Conservation (phyloP, 192 early-diverging fungal species). For the Gigaspora rosea region DNA sequence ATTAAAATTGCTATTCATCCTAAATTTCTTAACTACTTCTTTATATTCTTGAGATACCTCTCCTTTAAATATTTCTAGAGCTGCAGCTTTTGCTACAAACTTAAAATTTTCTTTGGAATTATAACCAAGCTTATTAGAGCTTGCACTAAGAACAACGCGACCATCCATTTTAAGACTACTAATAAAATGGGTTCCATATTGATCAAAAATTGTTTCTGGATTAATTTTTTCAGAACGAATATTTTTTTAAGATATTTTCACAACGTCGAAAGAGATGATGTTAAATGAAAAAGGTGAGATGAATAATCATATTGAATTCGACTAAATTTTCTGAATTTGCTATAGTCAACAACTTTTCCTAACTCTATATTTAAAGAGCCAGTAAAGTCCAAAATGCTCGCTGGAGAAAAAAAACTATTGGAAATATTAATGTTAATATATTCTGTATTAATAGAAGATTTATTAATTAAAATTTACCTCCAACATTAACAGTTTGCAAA, state of each 20-base stretch:
- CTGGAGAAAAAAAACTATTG: not conserved
- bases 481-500: not conserved
- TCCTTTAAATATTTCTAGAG: not conserved
- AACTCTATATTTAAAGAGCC: slow-evolving; percentile 4
- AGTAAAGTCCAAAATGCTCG: not conserved
- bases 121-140: too few relatives aligned
- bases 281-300: slow-evolving; percentile 14
- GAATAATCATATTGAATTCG: slow-evolving; percentile 18
- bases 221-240: slow-evolving; percentile 8
- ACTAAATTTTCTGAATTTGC: slow-evolving; percentile 1
- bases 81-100: not conserved
- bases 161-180: too few relatives aligned
- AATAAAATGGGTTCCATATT: too few relatives aligned
- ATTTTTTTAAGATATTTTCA: not conserved
- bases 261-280: not conserved
- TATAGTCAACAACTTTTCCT: slow-evolving; percentile 13
- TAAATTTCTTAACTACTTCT: slow-evolving; percentile 3
- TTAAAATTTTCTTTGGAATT: not conserved
- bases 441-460: not conserved
- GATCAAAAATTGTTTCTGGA: too few relatives aligned
- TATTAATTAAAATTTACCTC: not conserved
- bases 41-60: not conserved
- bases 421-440: not conserved
- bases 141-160: too few relatives aligned
- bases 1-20: not conserved